Evolutionary conservation across 1,284 basidiomycete species (phyloP).

Genomic region (Neolentinus lepideus): DNA sequence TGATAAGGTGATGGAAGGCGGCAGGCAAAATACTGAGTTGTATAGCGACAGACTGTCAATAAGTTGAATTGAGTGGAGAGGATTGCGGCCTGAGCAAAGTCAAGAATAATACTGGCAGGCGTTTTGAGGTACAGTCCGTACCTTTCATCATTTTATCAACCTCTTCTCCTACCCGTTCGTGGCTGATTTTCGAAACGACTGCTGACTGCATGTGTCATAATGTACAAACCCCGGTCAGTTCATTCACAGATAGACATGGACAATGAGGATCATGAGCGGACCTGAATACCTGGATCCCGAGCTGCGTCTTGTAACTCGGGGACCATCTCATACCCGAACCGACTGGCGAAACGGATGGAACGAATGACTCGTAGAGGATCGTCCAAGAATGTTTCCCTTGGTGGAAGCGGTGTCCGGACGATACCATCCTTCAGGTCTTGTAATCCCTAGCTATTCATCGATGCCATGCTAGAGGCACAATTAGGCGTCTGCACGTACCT

Average conservation of each 20-base stretch:
- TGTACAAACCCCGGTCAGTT: not conserved
- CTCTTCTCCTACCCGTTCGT: conserved; percentile 89
- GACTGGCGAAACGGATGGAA: conserved; percentile 87
- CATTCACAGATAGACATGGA: not conserved
- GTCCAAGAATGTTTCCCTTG: conserved; percentile 86
- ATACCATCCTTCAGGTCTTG: conserved; percentile 75
- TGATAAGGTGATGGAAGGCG: conserved; percentile 32
- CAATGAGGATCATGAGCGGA: conserved; percentile 19
- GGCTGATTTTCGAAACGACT: conserved; percentile 73
- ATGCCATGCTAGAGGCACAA: conserved; percentile 4
- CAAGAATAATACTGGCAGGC: not conserved
- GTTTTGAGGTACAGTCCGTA: conserved; percentile 19
- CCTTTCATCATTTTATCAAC: conserved; percentile 88
- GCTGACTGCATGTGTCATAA: conserved; percentile 43
- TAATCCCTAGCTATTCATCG: conserved; percentile 52
- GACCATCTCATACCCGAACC: conserved; percentile 84
- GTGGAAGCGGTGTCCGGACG: conserved; percentile 86
- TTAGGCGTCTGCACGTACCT: conserved; percentile 33
- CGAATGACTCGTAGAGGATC: conserved; percentile 92
- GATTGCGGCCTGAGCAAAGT: conserved; percentile 53
- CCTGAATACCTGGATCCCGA: conserved; percentile 65
- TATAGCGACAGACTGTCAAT: conserved; percentile 70
- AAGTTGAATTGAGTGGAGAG: conserved; percentile 65
- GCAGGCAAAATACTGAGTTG: conserved; percentile 60
- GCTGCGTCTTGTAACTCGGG: conserved; percentile 64